phyloP scores from a whole-genome alignment of 352 stramenopile species.

The Phytophthora vignae region DNA sequence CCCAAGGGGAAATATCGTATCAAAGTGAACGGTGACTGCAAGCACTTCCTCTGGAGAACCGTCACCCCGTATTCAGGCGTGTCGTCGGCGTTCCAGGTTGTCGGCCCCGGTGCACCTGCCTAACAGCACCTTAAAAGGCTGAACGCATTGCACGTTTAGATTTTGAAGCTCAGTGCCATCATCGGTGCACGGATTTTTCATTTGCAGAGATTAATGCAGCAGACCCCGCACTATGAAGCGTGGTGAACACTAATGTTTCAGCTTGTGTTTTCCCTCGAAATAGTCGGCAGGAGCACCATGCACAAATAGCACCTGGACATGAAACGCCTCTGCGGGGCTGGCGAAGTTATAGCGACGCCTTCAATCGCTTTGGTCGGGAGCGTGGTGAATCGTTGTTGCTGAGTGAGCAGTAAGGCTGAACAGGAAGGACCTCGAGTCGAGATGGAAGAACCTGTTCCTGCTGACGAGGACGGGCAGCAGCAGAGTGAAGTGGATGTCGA shows the following conservation, averaged over 20 bases:
- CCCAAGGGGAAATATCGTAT: conserved; percentile 70
- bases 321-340: not conserved
- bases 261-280: not conserved
- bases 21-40: conserved; percentile 84
- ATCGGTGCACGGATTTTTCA: not conserved
- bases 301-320: conserved; percentile 1
- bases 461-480: conserved; percentile 32
- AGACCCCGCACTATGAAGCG: not conserved
- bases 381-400: not conserved
- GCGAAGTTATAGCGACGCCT: not conserved
- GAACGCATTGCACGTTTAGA: not conserved
- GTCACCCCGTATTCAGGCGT: conserved; percentile 63
- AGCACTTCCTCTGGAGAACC: conserved; percentile 63
- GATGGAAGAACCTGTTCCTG: conserved; percentile 33
- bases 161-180: not conserved
- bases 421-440: not conserved
- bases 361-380: not conserved
- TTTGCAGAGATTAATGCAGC: not conserved
- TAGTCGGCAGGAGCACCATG: not conserved
- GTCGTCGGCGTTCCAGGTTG: conserved; percentile 67
- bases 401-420: conserved; percentile 1
- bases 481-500: conserved; percentile 12
- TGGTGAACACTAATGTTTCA: not conserved
- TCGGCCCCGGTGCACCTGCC: conserved; percentile 20
- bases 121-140: conserved; percentile 2